Evolutionary conservation across 441 rosid species (phyloP), one percentile per base, ranked within the genome.

Genomic region (Adansonia madagascariensis): DNA sequence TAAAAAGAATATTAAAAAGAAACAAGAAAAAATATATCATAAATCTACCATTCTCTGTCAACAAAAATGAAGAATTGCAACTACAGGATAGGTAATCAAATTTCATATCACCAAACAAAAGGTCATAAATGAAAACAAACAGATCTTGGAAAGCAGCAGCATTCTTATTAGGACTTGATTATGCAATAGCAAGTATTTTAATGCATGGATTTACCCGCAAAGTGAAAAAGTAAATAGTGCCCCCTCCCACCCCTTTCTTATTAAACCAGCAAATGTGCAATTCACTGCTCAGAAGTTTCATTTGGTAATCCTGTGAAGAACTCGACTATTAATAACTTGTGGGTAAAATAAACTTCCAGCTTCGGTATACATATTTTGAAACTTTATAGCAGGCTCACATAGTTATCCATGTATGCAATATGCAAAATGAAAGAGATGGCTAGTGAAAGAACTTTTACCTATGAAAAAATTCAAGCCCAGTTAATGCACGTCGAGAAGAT

Each of bases 401-500:
- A 43, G 61, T 60, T 49, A 46, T 52, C 57, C 55, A 75, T 9
- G 14, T 22, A 74, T 22, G 71, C 65, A 55, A 71, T 47, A 71
- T 0, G 6, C n/a, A 17, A 72, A 69, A 71, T 20, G 8, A 11
- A 56, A 41, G n/a, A 53, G 10, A 76, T 22, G 57, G 53, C 43
- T 18, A 74, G 49, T 65, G 44, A 82, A 43, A 82, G 78, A 75
- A 77, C 71, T 39, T 81, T 62, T 84, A 95, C 99, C 99, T 89
- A 82, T 95, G 98, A 82, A 94, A 95, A 86, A 94, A 95, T 83
- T 95, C 99, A 77, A 94, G 95, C 79, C 99, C 98, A 49, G 98
- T 89, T 84, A 95, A 79, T 39, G 91, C 91, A 77, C 95, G 97
- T 8, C 97, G 80, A 50, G 91, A 89, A 76, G 98, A 94, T 87